Conservation (phyloP, 2,329 filamentous ascomycete genomes). For the Orbilia oligospora region DNA sequence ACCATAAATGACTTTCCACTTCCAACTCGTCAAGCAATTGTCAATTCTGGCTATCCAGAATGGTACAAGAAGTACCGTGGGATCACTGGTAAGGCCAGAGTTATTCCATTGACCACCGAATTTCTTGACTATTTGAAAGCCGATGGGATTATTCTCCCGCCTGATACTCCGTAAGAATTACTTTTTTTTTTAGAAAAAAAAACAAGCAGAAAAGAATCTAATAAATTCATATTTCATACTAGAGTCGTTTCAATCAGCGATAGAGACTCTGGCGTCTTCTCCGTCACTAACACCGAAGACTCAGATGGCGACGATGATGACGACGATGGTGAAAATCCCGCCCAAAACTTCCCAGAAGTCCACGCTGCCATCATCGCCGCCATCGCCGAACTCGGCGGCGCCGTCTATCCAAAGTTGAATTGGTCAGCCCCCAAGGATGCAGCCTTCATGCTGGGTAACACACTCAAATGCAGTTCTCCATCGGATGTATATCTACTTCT, state of each 20-base stretch:
- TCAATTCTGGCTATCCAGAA: slow-evolving; percentile 92
- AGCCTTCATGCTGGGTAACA: slow-evolving; percentile 90
- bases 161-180: slow-evolving; percentile 75
- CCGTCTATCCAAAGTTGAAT: slow-evolving; percentile 92
- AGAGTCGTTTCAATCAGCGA: slow-evolving; percentile 41
- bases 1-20: slow-evolving; percentile 76
- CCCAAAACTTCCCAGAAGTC: slow-evolving; percentile 76
- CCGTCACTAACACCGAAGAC: slow-evolving; percentile 45
- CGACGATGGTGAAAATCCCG: slow-evolving; percentile 69
- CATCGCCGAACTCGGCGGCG: slow-evolving; percentile 85
- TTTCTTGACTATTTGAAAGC: slow-evolving; percentile 91
- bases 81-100: slow-evolving; percentile 85
- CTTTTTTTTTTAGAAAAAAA: too few relatives aligned
- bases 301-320: slow-evolving; percentile 62
- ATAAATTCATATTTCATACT: not conserved
- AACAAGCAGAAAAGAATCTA: slow-evolving; percentile 55
- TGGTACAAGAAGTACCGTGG: slow-evolving; percentile 90
- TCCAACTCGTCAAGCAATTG: slow-evolving; percentile 85
- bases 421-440: slow-evolving; percentile 98
- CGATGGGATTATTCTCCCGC: slow-evolving; percentile 90
- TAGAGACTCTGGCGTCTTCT: slow-evolving; percentile 53
- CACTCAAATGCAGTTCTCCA: slow-evolving; percentile 87
- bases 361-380: slow-evolving; percentile 82
- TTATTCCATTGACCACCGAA: slow-evolving; percentile 80
- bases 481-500: slow-evolving; percentile 95